These are phyloP conservation scores for Linderniella brevidens DNA, from an alignment of 257 asterid species.

Conservation along the genomic window DNA sequence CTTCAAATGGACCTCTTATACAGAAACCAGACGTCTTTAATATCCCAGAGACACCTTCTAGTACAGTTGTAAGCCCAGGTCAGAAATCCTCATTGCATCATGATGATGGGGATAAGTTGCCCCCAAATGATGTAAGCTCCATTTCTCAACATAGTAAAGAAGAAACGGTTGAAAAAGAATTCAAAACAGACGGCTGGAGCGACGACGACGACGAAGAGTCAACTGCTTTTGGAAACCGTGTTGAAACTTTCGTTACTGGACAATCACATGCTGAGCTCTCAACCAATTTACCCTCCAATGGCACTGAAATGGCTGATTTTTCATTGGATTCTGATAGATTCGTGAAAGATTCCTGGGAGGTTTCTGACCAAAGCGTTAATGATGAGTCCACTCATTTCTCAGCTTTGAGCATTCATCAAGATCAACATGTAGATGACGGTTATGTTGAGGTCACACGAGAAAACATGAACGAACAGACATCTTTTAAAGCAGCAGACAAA, in stretches of 20 bases:
- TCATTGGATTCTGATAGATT: constrained; percentile 22
- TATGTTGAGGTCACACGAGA: constrained; percentile 17
- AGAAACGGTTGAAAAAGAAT: neutral
- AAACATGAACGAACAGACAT: constrained; percentile 3
- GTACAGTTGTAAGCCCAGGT: constrained; percentile 31
- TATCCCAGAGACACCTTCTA: constrained; percentile 29
- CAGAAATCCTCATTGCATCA: constrained; percentile 9
- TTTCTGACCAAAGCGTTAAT: constrained; percentile 16
- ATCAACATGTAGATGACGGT: constrained; percentile 20
- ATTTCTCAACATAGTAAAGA: constrained; percentile 1
- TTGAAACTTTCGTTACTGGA: constrained; percentile 1
- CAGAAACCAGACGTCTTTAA: constrained; percentile 21
- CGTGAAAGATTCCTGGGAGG: constrained; percentile 19
- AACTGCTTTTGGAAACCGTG: no score
- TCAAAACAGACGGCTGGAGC: no score
- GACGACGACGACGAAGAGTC: no score
- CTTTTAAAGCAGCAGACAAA: constrained; percentile 18
- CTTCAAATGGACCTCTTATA: constrained; percentile 23
- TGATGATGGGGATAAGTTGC: neutral
- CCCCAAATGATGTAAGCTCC: neutral
- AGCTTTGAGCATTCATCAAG: constrained; percentile 36
- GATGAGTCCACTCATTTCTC: constrained; percentile 29
- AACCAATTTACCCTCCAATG: no score
- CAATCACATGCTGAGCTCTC: no score
- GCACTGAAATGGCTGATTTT: constrained; percentile 1